Base-by-base conservation (phyloP, 2,329 filamentous ascomycete species). In the Talaromyces sp. region DNA sequence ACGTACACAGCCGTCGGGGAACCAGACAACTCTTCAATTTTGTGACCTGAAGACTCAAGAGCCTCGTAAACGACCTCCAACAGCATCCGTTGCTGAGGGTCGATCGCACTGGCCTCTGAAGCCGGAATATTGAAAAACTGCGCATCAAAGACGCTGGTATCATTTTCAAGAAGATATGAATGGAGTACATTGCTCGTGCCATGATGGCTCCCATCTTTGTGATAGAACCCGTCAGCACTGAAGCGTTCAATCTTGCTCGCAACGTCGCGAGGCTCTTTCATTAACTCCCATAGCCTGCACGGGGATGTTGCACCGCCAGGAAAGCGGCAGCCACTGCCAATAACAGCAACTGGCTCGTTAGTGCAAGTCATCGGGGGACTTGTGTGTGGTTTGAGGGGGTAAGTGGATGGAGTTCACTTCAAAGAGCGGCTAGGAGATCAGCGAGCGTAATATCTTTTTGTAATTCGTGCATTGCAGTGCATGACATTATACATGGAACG, bases 1-100 rank as follows among this genome's bases (percentile, higher is more conserved):
- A 67, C 60, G 53, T 66, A 70, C 9, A 69, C 68, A 15, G 63
- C 61, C 15, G 69, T 71, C n/a, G 57, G 17, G 6, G 65, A 65
- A 5, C 68, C 69, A 28, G 21, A 46, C 2, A 72, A 15, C 13
- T 53, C 53, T 31, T 63, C 61, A 37, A 64, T 56, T 58, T 46
- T 61, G 17, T 62, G 39, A 13, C 65, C 65, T 10, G 64, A 63
- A 17, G 52, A 36, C 36, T 63, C 69, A 43, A 63, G 60, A 6
- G 71, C 70, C 43, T 80, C 72, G 60, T 78, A 80, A 0, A 76
- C 51, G 9, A 19, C 46, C 40, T 60, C 59, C 41, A 60, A 15
- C 19, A 75, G 53, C 73, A 77, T 3, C 70, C 75, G 0, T 45
- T 58, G 59, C 33, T 60, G 59, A 2, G 59, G 59, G 35, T 60